Conservation (phyloP, 163 green algal genomes). For the Scenedesmus sp. region DNA sequence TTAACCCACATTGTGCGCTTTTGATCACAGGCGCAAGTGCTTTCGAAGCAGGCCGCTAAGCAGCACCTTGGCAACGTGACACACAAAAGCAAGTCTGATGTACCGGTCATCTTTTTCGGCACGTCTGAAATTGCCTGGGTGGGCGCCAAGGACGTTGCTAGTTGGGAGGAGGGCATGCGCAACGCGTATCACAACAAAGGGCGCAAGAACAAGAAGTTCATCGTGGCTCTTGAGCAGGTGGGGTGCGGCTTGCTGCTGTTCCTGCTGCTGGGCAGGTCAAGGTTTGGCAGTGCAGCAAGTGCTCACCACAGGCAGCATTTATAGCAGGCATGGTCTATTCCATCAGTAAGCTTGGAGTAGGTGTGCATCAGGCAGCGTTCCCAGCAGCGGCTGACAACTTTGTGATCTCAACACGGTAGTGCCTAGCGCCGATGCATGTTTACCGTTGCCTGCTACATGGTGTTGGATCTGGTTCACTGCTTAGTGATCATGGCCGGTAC, state of each 20-base stretch:
- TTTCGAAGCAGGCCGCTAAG: constrained; percentile 66
- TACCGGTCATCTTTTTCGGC: constrained; percentile 89
- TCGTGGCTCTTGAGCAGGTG: constrained; percentile 66
- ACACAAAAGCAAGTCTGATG: constrained; percentile 47
- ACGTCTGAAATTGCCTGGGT: constrained; percentile 83
- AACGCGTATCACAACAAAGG: constrained; percentile 65
- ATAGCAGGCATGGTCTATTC: neutral
- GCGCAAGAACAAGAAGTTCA: constrained; percentile 73
- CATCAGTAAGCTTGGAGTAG: neutral
- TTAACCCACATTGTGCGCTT: neutral
- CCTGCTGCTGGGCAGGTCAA: neutral
- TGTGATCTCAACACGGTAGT: neutral
- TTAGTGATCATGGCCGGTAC: no score
- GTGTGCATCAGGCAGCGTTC: neutral
- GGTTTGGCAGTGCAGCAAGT: neutral
- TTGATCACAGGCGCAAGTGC: constrained; percentile 75
- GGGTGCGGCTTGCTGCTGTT: neutral
- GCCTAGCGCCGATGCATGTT: neutral
- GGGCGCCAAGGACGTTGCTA: constrained; percentile 57
- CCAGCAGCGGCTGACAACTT: neutral
- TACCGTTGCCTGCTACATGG: no score
- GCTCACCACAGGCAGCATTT: neutral
- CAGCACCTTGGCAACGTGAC: constrained; percentile 42
- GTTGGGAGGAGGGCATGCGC: constrained; percentile 71
- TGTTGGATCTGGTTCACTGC: no score